These are phyloP conservation scores for Cucumis melo DNA, from an alignment of 306 rosid species.

Conservation along the genomic window DNA sequence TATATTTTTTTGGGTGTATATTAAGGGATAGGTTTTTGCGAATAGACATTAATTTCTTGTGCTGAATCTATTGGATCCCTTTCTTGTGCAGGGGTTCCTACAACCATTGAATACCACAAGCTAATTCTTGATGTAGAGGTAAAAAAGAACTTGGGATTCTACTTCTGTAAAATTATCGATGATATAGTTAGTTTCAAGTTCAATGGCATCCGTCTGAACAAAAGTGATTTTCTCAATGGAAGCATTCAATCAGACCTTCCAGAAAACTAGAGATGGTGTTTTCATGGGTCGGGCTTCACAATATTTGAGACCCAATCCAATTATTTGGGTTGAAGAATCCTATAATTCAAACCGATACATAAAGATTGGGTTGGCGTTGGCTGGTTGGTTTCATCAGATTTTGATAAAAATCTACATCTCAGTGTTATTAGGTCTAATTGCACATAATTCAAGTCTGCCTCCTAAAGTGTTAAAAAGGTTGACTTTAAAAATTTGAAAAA, in stretches of 20 bases:
- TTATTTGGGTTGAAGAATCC: not conserved
- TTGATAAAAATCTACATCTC: not conserved
- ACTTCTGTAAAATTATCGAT: not conserved
- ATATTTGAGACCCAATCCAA: not conserved
- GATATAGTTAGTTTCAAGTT: not conserved
- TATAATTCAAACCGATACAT: not conserved
- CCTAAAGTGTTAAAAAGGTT: not conserved
- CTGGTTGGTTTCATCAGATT: not conserved
- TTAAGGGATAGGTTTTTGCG: not conserved
- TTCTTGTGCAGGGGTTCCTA: conserved; percentile 68
- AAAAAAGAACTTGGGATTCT: not conserved
- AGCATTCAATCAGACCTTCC: not conserved
- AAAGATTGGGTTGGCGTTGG: not conserved
- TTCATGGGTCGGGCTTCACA: not conserved
- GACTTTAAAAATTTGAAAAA: not conserved
- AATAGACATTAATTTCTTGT: not conserved
- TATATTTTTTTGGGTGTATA: not conserved
- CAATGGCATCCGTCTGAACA: not conserved
- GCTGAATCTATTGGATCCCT: not conserved
- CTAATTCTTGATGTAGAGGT: conserved; percentile 91
- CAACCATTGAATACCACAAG: conserved; percentile 97
- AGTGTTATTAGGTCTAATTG: not conserved
- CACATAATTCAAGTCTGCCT: not conserved
- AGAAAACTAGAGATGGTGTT: not conserved
- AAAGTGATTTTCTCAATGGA: not conserved